Evolutionary conservation across 2,329 filamentous ascomycete genomes (phyloP), one percentile per base, ranked within the genome.

Genomic region (Aspergillus sp.): DNA sequence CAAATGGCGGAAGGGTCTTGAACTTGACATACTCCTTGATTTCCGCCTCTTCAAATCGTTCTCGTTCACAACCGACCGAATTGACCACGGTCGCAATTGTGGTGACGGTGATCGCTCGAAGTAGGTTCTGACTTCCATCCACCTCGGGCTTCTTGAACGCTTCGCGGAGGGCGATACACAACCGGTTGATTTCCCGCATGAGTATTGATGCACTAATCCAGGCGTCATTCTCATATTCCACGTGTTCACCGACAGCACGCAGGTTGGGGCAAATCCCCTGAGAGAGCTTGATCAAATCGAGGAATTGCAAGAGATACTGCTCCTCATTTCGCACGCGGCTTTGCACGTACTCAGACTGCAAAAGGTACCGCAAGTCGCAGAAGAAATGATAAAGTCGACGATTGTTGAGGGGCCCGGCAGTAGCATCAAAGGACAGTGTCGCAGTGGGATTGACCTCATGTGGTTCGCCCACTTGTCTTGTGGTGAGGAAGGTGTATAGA

Each of bases 371-470:
- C 67, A 98, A 83, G 74, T 99, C 95, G 62, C 93, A 85, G 79
- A 98, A 99, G 81, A 99, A 99, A 76, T 98, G 95, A 72, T 97
- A 97, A 84, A 99, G 93, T 38, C 95, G 88, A 52, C 95, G 85
- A 75, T 99, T 99, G 0, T 93, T 96, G 17, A 98, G 92, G 1
- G 94, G 95, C 1, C 95, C 95, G 38, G 92, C 34, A 15, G 34
- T 41, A 5, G 34, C 91, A 74, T 99, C 95, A 71, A 98, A 97
- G 0, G 93, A 92, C 52, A 99, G 83, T 1, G 93, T 93, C 2
- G 93, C 94, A 69, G 89, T 90, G 0, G 92, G 90, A 60, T 92
- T 90, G 47, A 98, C 90, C 67, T 97, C 91, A 80, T 91, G 91
- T 0, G 95, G 94, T 74, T 97, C 93, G 1, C 93, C 93, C 45